phyloP scores from a whole-genome alignment of 129 eudicot genomes.

The Heracleum sosnowskyi region DNA sequence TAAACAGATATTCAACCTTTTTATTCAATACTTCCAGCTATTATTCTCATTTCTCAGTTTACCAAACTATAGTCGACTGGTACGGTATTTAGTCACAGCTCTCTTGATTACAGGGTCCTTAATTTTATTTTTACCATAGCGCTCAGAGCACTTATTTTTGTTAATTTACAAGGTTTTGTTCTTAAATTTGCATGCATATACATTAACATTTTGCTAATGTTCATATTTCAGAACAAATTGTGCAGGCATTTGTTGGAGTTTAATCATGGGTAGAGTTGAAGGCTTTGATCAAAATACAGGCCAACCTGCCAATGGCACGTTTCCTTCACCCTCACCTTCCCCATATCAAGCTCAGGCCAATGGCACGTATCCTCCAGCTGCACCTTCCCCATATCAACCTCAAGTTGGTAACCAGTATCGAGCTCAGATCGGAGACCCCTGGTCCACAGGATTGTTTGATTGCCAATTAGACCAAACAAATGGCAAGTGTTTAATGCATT shows the following conservation, averaged over 20 bases:
- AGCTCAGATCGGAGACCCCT: constrained; percentile 5
- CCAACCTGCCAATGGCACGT: background rate
- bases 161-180: too few relatives aligned
- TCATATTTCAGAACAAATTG: too few relatives aligned
- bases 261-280: constrained; percentile 1
- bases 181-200: background rate
- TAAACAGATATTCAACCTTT: background rate
- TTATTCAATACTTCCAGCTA: too few relatives aligned
- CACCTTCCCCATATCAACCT: background rate
- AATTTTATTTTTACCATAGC: too few relatives aligned
- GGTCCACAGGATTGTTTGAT: constrained; percentile 9
- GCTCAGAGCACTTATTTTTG: background rate
- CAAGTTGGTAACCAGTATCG: constrained; percentile 3
- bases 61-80: too few relatives aligned
- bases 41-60: too few relatives aligned
- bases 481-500: background rate
- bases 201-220: background rate
- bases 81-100: background rate
- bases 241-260: background rate
- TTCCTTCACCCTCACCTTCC: background rate
- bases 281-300: background rate
- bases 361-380: background rate
- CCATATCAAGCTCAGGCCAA: background rate
- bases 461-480: constrained; percentile 3
- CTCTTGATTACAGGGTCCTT: fast-evolving